Conservation (phyloP, 345 rosid genomes). For the Garcia nutans region DNA sequence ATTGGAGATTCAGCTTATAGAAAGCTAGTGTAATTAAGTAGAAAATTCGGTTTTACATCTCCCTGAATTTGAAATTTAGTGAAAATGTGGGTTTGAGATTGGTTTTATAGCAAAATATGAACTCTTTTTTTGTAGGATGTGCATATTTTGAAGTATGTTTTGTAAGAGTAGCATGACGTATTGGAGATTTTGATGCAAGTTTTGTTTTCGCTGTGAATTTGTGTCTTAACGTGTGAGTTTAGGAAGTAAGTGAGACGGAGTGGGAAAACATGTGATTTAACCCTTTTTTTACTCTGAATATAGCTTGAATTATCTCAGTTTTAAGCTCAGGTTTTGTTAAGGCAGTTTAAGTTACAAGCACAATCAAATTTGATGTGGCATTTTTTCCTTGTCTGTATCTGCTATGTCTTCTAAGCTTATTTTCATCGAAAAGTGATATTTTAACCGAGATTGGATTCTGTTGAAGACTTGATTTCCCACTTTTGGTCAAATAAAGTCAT, state of each 20-base stretch:
- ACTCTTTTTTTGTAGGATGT: no score
- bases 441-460: neutral
- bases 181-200: neutral
- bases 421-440: neutral
- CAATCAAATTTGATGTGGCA: neutral
- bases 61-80: neutral
- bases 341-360: neutral
- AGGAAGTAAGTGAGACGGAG: slow-evolving; percentile 1
- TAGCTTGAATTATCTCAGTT: neutral
- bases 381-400: neutral
- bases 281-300: neutral
- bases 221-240: neutral
- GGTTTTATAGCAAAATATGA: neutral
- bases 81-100: neutral
- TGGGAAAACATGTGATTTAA: neutral
- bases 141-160: neutral
- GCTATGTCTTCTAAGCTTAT: neutral
- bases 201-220: neutral
- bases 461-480: neutral
- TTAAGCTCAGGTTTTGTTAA: neutral
- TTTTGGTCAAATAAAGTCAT: neutral
- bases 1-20: neutral
- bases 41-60: neutral
- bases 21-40: neutral
- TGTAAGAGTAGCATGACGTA: no score